These are phyloP conservation scores for Allomyces macrogynus DNA, from an alignment of 192 early-diverging fungal genomes.

Conservation along the genomic window DNA sequence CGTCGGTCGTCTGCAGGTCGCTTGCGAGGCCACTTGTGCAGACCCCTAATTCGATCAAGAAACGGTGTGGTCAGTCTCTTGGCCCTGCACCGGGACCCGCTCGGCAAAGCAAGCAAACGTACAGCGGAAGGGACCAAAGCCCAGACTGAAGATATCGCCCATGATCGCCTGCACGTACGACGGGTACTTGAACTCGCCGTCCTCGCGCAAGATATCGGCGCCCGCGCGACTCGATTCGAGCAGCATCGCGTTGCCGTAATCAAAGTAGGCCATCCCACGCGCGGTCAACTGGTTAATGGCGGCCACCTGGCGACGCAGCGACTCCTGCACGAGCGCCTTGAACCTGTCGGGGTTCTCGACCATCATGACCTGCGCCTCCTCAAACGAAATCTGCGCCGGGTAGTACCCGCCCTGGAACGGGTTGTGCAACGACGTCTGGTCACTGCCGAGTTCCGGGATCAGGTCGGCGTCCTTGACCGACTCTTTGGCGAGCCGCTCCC, in stretches of 20 bases:
- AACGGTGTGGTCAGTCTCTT: background rate
- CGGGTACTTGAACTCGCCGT: constrained; percentile 11
- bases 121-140: constrained; percentile 10
- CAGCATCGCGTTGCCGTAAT: background rate
- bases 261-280: constrained; percentile 5
- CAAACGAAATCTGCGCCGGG: constrained; percentile 4
- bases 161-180: constrained; percentile 11
- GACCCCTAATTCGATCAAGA: background rate
- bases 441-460: constrained; percentile 4
- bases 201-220: constrained; percentile 4
- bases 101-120: background rate
- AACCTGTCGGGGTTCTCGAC: constrained; percentile 6
- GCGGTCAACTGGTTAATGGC: constrained; percentile 6
- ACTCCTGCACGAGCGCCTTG: constrained; percentile 8
- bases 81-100: background rate
- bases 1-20: constrained; percentile 7
- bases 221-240: constrained; percentile 8
- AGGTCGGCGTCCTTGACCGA: constrained; percentile 6
- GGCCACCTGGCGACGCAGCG: constrained; percentile 4
- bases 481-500: constrained; percentile 8
- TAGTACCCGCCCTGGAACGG: constrained; percentile 11
- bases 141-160: constrained; percentile 10
- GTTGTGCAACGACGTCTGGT: constrained; percentile 11
- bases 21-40: constrained; percentile 7
- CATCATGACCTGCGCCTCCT: constrained; percentile 7